Conservation (phyloP, 805 yeast genomes). For the Monosporozyma unispora region DNA sequence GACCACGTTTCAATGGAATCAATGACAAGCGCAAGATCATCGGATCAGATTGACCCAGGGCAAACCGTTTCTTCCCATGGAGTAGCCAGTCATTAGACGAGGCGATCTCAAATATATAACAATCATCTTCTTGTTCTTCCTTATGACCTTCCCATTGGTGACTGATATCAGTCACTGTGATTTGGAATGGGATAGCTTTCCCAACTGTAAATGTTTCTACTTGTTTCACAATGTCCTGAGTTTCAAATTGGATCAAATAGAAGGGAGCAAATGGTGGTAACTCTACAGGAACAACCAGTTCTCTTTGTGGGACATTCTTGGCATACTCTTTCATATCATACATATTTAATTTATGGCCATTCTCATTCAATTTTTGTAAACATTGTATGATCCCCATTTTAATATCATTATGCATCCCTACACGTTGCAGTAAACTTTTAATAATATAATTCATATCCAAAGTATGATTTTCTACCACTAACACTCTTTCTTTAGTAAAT, state of each 20-base stretch:
- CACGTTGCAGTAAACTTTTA: background rate
- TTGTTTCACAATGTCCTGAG: no score
- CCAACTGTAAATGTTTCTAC: conserved; percentile 12
- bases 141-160: conserved; percentile 12
- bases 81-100: conserved; percentile 70
- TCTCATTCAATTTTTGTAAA: conserved; percentile 7
- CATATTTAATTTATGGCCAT: conserved; percentile 16
- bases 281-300: conserved; percentile 21
- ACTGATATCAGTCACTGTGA: conserved; percentile 14
- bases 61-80: conserved; percentile 56
- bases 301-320: conserved; percentile 13
- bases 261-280: conserved; percentile 20
- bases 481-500: conserved; percentile 10
- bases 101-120: conserved; percentile 39
- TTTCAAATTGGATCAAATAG: conserved; percentile 16
- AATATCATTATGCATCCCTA: conserved; percentile 9
- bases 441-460: conserved; percentile 2
- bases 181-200: conserved; percentile 11
- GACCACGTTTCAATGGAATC: conserved; percentile 72
- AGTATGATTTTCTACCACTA: conserved; percentile 6
- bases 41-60: conserved; percentile 30
- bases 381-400: conserved; percentile 13
- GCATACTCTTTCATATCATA: conserved; percentile 20
- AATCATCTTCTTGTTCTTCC: background rate
- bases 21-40: conserved; percentile 35